Evolutionary conservation across 345 rosid genomes (phyloP).

Genomic region (Eucalyptus decipiens): DNA sequence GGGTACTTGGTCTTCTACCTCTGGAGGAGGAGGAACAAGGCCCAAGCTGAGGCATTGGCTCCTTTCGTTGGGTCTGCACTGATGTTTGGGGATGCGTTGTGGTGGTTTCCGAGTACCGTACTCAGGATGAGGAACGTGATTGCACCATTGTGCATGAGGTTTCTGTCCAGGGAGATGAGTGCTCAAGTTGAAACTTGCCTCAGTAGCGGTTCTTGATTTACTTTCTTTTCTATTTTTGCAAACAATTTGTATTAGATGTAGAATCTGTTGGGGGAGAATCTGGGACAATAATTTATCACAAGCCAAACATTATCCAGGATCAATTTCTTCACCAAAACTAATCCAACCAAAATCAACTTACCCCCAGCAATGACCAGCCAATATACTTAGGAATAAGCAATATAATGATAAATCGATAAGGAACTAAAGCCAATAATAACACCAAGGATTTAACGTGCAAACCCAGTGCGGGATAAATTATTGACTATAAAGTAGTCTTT

Average conservation of each 20-base stretch:
- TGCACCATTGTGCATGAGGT: not conserved
- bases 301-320: no score
- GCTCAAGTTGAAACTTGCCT: not conserved
- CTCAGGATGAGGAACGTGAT: not conserved
- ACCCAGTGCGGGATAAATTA: accelerated
- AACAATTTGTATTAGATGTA: not conserved
- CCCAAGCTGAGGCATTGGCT: not conserved
- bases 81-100: not conserved
- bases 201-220: not conserved
- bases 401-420: no score
- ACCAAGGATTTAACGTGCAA: no score
- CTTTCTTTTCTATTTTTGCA: not conserved
- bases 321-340: no score
- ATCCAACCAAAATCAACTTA: no score
- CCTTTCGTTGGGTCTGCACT: not conserved
- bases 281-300: no score
- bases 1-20: not conserved
- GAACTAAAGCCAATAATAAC: no score
- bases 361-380: no score
- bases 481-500: no score
- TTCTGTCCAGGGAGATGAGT: not conserved
- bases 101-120: not conserved
- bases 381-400: no score
- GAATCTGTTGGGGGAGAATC: no score
- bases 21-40: not conserved